Evolutionary conservation across 108 stramenopile genomes (phyloP).

Genomic region (Fragilariopsis cylindrus): DNA sequence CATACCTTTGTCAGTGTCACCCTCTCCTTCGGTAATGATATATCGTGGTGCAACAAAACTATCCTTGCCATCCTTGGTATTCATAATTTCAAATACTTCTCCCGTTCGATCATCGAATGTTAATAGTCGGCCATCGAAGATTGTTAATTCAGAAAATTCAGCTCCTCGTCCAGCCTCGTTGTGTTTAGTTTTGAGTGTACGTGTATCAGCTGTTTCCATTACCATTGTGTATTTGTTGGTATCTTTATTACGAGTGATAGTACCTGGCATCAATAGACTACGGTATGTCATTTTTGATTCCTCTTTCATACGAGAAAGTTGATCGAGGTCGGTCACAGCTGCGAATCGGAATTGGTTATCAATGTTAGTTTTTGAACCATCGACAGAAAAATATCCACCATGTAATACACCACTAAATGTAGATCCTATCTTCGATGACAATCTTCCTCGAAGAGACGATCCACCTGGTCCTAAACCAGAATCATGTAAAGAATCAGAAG

Average conservation of each 20-base stretch:
- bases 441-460: constrained; percentile 1
- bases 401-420: constrained; percentile 70
- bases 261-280: constrained; percentile 70
- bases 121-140: constrained; percentile 81
- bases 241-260: constrained; percentile 42
- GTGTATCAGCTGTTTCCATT: constrained; percentile 46
- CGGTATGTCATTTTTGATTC: constrained; percentile 68
- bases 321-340: constrained; percentile 87
- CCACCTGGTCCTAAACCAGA: constrained; percentile 18
- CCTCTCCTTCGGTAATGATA: constrained; percentile 91
- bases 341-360: constrained; percentile 76
- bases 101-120: constrained; percentile 96
- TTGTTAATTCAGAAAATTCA: constrained; percentile 88
- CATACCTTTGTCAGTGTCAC: constrained; percentile 95
- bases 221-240: constrained; percentile 50
- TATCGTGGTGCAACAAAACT: constrained; percentile 87
- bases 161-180: constrained; percentile 96
- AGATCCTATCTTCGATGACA: not conserved
- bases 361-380: constrained; percentile 39
- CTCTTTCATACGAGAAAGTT: constrained; percentile 60
- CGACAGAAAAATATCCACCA: constrained; percentile 67
- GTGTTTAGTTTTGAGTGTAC: constrained; percentile 77
- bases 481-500: constrained; percentile 37
- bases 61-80: constrained; percentile 52
- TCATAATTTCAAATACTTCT: constrained; percentile 93